Evolutionary conservation across 148 eudicot genomes (phyloP).

Genomic region (Heliosperma pusillum): DNA sequence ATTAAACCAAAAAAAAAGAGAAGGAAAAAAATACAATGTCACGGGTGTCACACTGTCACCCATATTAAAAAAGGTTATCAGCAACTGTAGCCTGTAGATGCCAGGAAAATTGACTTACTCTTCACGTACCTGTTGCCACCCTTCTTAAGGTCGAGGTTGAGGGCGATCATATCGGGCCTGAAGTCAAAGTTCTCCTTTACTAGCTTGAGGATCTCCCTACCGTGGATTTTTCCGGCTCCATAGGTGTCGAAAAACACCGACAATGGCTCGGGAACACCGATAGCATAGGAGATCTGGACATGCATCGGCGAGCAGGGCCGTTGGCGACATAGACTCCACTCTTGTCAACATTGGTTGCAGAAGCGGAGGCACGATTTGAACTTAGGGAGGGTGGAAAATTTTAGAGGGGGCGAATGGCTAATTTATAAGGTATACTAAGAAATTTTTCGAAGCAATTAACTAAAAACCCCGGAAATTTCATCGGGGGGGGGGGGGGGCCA

Average conservation of each 20-base stretch:
- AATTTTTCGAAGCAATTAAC: too few relatives aligned
- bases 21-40: too few relatives aligned
- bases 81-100: background rate
- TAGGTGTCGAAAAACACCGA: slow-evolving; percentile 49
- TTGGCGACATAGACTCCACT: slow-evolving; percentile 48
- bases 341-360: slow-evolving; percentile 47
- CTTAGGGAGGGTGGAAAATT: too few relatives aligned
- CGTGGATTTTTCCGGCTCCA: slow-evolving; percentile 41
- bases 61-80: too few relatives aligned
- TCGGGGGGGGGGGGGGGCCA: too few relatives aligned
- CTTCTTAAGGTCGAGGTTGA: too few relatives aligned
- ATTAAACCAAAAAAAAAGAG: background rate
- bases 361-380: too few relatives aligned
- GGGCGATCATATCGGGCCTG: slow-evolving; percentile 52
- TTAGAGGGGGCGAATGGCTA: too few relatives aligned
- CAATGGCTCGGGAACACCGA: slow-evolving; percentile 48
- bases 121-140: slow-evolving; percentile 43
- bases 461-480: too few relatives aligned
- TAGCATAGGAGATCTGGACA: slow-evolving; percentile 48
- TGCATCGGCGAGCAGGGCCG: slow-evolving; percentile 47
- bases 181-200: slow-evolving; percentile 50
- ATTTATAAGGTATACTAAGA: too few relatives aligned
- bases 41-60: too few relatives aligned
- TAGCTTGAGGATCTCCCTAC: slow-evolving; percentile 40
- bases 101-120: slow-evolving; percentile 23